Evolutionary conservation across 371 early-diverging fungal species (phyloP), one percentile per base, ranked within the genome.

Genomic region (Saksenaea oblongispora): DNA sequence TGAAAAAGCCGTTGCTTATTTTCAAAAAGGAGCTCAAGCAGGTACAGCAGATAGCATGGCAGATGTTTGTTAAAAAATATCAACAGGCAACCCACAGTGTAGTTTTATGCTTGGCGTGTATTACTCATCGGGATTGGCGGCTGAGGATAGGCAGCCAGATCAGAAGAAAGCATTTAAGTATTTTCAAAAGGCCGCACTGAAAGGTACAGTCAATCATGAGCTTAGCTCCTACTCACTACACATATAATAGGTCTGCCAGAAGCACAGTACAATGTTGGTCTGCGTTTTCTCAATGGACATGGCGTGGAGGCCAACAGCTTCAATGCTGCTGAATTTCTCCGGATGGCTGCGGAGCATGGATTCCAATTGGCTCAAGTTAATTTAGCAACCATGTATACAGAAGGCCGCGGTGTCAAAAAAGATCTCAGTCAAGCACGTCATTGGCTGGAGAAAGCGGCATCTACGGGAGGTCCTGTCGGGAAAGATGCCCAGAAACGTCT

Each of bases 91-190:
- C 42, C 59, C 78, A 0, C 78, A 71, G 41, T 79, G 78, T 47
- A 71, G 75, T 7, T 82, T 79, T 47, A 82, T 82, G 82, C 57
- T 82, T 14, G 82, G 82, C 31, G 78, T 79, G 1, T 82, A 82
- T 56, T 71, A 69, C 54, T 73, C 76, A 0, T 68, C 76, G 2
- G 73, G 70, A 2, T 26, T 70, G 5, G 69, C 54, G 8, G 58
- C 56, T n/a, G 59, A 53, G 13, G 62, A 62, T 34, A 59, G 58
- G 13, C 62, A 74, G n/a, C 72, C 71, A 14, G 78, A 82, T 53
- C 82, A 77, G 42, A 37, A 56, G 17, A 75, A 72, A 17, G 82
- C 82, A 14, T 82, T 82, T 55, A 75, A 79, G 24, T 62, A 74
- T 62, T 82, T 79, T 51, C 82, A 79, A 69, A 77, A 75, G 39